Conservation (phyloP, 164 flowering plant species). For the Euptelea pleiosperma region DNA sequence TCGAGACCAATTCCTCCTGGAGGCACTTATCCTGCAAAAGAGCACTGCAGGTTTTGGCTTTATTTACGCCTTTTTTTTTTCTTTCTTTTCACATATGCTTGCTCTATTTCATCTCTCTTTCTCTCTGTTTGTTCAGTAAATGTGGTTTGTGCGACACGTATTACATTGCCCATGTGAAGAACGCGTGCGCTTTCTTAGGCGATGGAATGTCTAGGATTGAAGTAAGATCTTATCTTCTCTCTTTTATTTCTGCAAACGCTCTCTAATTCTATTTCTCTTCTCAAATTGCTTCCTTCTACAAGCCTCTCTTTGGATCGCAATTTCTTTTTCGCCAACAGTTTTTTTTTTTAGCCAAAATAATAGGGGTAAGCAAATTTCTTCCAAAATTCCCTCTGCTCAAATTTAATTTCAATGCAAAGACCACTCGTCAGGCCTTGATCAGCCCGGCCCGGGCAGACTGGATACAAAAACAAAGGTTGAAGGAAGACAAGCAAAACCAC, state of each 20-base stretch:
- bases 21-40: conserved; percentile 96
- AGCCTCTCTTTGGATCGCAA: too few species aligned
- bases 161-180: conserved; percentile 94
- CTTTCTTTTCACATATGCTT: not conserved
- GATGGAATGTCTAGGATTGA: conserved; percentile 98
- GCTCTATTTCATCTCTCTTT: not conserved
- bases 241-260: not conserved
- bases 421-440: too few species aligned
- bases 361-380: not conserved
- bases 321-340: not conserved
- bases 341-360: not conserved
- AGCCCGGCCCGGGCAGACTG: too few species aligned
- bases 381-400: not conserved
- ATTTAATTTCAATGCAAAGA: too few species aligned
- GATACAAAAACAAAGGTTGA: too few species aligned
- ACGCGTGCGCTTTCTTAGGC: conserved; percentile 95
- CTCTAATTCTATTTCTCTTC: not conserved
- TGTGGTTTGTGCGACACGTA: conserved; percentile 95
- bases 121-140: conserved; percentile 37
- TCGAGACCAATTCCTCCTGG: conserved; percentile 91
- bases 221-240: conserved; percentile 40
- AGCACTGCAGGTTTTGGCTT: conserved; percentile 75
- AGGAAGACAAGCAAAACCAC: too few species aligned
- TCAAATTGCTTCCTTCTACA: too few species aligned
- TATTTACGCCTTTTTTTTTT: not conserved